phyloP scores from a whole-genome alignment of 1,139 yeast species.

The Candida tetrigidarum region DNA sequence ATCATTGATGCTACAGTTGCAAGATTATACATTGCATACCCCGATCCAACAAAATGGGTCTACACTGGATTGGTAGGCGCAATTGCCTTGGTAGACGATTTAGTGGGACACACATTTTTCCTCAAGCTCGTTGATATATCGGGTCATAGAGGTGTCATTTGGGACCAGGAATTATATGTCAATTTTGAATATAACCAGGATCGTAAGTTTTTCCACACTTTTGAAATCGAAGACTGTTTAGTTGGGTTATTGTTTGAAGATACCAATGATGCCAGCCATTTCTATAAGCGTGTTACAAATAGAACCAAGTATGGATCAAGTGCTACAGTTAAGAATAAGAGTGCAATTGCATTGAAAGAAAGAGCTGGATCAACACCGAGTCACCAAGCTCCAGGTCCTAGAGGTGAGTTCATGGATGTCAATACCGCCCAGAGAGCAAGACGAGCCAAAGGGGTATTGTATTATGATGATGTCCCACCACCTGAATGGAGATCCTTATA shows the following conservation, averaged over 20 bases:
- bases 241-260: conserved; percentile 94
- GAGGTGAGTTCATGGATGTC: conserved; percentile 63
- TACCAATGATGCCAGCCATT: conserved; percentile 84
- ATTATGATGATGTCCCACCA: conserved; percentile 82
- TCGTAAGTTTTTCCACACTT: conserved; percentile 91
- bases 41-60: conserved; percentile 80
- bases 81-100: conserved; percentile 82
- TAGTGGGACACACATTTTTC: conserved; percentile 93
- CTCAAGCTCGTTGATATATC: conserved; percentile 83
- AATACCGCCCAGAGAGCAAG: conserved; percentile 59
- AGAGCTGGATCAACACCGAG: conserved; percentile 38
- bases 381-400: conserved; percentile 60
- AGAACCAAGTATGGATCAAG: conserved; percentile 85
- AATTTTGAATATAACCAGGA: conserved; percentile 92
- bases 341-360: conserved; percentile 79
- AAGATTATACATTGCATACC: conserved; percentile 85
- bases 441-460: conserved; percentile 61
- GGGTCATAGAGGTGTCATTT: conserved; percentile 83
- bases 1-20: conserved; percentile 92
- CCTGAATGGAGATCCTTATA: conserved; percentile 85
- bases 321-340: conserved; percentile 82
- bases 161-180: conserved; percentile 96
- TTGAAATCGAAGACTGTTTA: conserved; percentile 88
- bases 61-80: conserved; percentile 94
- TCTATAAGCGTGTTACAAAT: conserved; percentile 73